Evolutionary conservation across 1,284 basidiomycete species (phyloP), one percentile per base, ranked within the genome.

Genomic region (Fomitopsis betulina): DNA sequence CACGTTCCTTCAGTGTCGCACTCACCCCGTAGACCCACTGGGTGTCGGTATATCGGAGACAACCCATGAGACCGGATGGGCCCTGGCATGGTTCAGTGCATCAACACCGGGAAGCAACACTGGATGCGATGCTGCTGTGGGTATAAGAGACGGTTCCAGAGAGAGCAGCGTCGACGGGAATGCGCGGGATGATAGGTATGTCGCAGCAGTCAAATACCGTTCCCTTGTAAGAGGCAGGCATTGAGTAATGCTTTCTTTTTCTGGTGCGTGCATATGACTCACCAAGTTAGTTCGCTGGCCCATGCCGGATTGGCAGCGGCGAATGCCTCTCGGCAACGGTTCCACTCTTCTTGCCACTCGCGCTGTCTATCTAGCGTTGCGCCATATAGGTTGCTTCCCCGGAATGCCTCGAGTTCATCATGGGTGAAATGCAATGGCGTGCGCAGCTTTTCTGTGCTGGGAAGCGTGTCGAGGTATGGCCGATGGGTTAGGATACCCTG

Each of bases 41-140:
- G 52, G 15, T 0, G 50, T 15, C 10, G 54, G 19, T 3, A 76
- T 70, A 60, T 75, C 73, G 8, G 79, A 78, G 19, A 89, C 82
- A 10, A 86, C 72, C 94, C 94, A 96, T 0, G 91, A 87, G 39
- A 95, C 89, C 1, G 83, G 86, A 56, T 84, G 82, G 4, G 73
- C 86, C 40, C 82, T 86, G 43, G 77, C 83, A 70, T 96, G 94
- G 67, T 96, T 96, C 53, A 96, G 75, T 6, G 87, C 76, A 71
- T 96, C 94, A 23, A 95, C 76, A 0, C 91, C 92, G 0, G 94
- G 94, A 35, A 96, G 78, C 33, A 96, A 83, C 8, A 96, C 79
- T 0, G 92, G 92, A 58, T 90, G 80, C 0, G 88, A 85, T 7
- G 79, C 72, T 0, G 78, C 69, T 5, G 78, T 76, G 7, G 78